A percentile compares a stretch with the other conserved stretches of the same genome.
Evolutionary conservation across 257 asterid genomes (phyloP).

Genomic region (Eucommia ulmoides): DNA sequence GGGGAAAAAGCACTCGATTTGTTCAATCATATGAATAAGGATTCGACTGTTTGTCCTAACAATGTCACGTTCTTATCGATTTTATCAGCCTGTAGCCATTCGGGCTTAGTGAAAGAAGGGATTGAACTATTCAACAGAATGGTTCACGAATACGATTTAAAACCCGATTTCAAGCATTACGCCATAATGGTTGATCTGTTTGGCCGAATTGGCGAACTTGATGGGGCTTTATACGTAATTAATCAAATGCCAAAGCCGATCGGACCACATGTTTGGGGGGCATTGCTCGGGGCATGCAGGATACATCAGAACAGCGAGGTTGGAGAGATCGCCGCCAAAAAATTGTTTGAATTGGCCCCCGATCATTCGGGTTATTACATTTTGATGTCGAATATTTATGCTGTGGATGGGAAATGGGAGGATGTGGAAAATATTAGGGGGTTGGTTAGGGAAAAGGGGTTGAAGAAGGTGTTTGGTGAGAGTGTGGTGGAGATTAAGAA

Average conservation of each 20-base stretch:
- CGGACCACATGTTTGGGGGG: conserved; percentile 51
- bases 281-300: conserved; percentile 55
- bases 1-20: conserved; percentile 45
- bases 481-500: conserved; percentile 31
- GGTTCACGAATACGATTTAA: conserved; percentile 34
- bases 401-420: conserved; percentile 50
- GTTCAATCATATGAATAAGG: conserved; percentile 37
- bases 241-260: conserved; percentile 23
- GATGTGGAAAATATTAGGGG: conserved; percentile 41
- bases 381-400: conserved; percentile 50
- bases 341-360: conserved; percentile 27
- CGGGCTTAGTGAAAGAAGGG: conserved; percentile 60
- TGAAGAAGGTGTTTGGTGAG: conserved; percentile 35
- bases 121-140: conserved; percentile 33
- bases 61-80: conserved; percentile 47
- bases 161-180: conserved; percentile 55
- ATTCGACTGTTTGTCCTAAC: conserved; percentile 36
- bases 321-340: conserved; percentile 48
- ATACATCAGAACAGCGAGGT: conserved; percentile 39
- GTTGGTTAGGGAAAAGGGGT: conserved; percentile 25
- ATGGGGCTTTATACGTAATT: conserved; percentile 41
- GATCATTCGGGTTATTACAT: conserved; percentile 36
- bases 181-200: conserved; percentile 54
- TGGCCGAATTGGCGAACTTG: conserved; percentile 53
- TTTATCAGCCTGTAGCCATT: conserved; percentile 69